Base-by-base conservation (phyloP, 257 asterid genomes). In the Scutellaria barbata region DNA sequence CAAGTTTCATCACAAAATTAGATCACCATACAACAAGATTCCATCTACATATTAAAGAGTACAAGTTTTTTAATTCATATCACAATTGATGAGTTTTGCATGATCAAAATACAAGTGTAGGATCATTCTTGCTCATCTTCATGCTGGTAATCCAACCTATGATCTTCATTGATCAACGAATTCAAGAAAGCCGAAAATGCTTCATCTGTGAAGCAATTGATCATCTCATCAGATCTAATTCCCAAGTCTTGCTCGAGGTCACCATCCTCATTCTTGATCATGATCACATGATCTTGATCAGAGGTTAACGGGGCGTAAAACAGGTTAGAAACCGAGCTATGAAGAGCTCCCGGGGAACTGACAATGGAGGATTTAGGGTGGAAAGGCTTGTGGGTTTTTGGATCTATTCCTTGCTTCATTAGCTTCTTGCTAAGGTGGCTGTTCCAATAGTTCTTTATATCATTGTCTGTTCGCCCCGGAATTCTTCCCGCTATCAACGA, bases 401-500 rank as follows among this genome's bases (percentile, higher is more conserved):
- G 96, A 74, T 90, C 89, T 3, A 90, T 85, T 20, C 96, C 95
- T 83, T 88, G 91, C 74, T 78, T 83, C 20, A 90, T 86, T 53
- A 90, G 62, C 78, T 89, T 89, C 67, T 85, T 84, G 73, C 87
- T 79, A 10, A 89, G 85, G 71, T 85, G 90, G 16, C 90, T 89
- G 78, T 89, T 89, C 90, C 96, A 89, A 33, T 87, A 89, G 56
- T 89, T 89, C 66, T 89, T 85, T 41, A 89, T 87, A 77, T 89
- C 92, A 42, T 87, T 87, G 57, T 89, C 92, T 0, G 96, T 87
- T 2, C 94, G 77, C 8, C 96, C 90, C 0, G 94, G 96, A 53
- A 89, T 87, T 72, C 95, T 84, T 57, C 96, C 93, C 0, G 96
- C 95, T 80, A 90, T 90, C 74, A 90, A 59, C 0, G 93, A 90